phyloP scores from a whole-genome alignment of 2,329 filamentous ascomycete genomes.

The Xenoacremonium recifei region DNA sequence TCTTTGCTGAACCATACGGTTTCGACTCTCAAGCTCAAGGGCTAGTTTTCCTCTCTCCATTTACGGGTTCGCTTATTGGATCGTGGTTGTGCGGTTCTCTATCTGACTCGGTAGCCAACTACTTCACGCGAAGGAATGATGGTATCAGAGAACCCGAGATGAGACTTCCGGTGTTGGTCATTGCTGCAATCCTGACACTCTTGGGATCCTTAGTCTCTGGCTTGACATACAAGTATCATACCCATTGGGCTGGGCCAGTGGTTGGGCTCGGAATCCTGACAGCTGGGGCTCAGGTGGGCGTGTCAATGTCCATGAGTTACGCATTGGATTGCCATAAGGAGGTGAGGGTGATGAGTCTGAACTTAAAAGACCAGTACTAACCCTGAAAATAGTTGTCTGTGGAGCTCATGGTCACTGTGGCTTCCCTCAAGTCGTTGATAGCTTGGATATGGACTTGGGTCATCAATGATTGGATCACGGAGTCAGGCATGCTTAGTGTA shows the following conservation, averaged over 20 bases:
- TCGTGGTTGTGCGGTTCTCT: constrained; percentile 7
- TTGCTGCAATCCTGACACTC: constrained; percentile 5
- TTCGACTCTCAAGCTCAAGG: constrained; percentile 9
- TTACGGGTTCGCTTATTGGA: constrained; percentile 4
- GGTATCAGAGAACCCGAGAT: constrained; percentile 10
- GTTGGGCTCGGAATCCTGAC: constrained; percentile 7
- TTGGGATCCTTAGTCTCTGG: constrained; percentile 4
- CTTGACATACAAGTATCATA: constrained; percentile 5
- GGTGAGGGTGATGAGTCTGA: background rate
- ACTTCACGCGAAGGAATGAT: constrained; percentile 8
- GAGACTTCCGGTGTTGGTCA: constrained; percentile 4
- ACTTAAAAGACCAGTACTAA: background rate
- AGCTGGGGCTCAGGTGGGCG: constrained; percentile 7
- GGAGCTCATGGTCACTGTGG: constrained; percentile 9
- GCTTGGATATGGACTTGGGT: constrained; percentile 9
- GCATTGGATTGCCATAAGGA: constrained; percentile 9
- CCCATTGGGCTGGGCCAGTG: constrained; percentile 7
- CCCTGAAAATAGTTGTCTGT: constrained; percentile 3
- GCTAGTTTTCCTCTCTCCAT: constrained; percentile 8
- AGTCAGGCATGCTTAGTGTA: constrained; percentile 3
- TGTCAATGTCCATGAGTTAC: constrained; percentile 10
- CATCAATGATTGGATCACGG: constrained; percentile 9
- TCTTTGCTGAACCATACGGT: constrained; percentile 7
- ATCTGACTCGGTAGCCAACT: constrained; percentile 6
- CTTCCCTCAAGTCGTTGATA: constrained; percentile 5